A percentile compares a stretch with the other conserved stretches of the same genome.
These are phyloP conservation scores for Acanthamoeba lenticulata DNA, from an alignment of 208 protist genomes.

Conservation along the genomic window DNA sequence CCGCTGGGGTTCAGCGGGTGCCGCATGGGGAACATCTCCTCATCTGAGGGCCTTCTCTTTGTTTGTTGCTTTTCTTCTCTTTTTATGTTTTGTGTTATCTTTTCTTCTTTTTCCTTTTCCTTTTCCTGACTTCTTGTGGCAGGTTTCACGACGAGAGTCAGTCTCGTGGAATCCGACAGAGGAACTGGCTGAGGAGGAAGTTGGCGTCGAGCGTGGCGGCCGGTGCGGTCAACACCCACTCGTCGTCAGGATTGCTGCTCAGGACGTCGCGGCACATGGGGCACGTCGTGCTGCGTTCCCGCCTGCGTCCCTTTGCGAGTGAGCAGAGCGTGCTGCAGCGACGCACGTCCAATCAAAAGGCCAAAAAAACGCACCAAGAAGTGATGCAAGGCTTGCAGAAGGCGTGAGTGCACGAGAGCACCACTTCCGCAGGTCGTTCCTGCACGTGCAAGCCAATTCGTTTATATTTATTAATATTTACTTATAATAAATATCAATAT, in stretches of 20 bases:
- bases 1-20: constrained; percentile 8
- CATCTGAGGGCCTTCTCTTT: too few relatives aligned
- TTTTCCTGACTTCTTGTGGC: too few relatives aligned
- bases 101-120: too few relatives aligned
- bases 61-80: not conserved
- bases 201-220: not conserved
- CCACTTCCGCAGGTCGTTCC: not conserved
- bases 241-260: not conserved
- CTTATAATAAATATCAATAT: too few relatives aligned
- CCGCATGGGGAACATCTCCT: not conserved
- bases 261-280: not conserved
- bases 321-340: not conserved
- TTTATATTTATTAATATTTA: too few relatives aligned
- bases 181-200: not conserved
- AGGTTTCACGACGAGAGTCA: too few relatives aligned
- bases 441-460: not conserved
- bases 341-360: too few relatives aligned
- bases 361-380: not conserved
- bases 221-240: not conserved
- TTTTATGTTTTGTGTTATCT: too few relatives aligned
- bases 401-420: not conserved
- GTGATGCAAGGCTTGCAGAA: not conserved
- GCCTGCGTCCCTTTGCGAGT: not conserved
- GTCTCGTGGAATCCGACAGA: too few relatives aligned
- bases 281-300: not conserved